Percentiles rank a stretch among this genome's conserved stretches.
Conservation (phyloP, 1,284 basidiomycete genomes). For the Polyporus tsugae region DNA sequence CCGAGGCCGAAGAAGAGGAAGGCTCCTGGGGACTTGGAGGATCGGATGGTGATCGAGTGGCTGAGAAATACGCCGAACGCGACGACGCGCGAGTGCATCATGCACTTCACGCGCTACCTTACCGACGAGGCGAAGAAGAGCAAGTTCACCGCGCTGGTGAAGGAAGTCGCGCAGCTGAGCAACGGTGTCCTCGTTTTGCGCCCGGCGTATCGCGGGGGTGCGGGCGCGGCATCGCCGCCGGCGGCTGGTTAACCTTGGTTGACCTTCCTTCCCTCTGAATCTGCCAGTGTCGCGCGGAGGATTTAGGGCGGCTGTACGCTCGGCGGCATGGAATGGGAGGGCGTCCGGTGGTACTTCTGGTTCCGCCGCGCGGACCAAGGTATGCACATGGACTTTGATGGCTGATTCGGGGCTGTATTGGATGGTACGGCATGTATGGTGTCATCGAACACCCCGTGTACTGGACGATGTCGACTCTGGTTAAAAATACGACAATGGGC, state of each 20-base stretch:
- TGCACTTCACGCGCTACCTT: slow-evolving; percentile 78
- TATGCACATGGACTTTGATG: slow-evolving; percentile 3
- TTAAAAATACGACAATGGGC: slow-evolving; percentile 1
- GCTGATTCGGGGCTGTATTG: not conserved
- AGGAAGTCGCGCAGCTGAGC: slow-evolving; percentile 77
- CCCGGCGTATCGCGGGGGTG: slow-evolving; percentile 49
- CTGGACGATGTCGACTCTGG: not conserved
- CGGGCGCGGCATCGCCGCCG: slow-evolving; percentile 26
- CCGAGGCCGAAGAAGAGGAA: slow-evolving; percentile 77
- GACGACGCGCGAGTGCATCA: slow-evolving; percentile 78
- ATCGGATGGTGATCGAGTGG: slow-evolving; percentile 76
- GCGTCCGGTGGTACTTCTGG: not conserved
- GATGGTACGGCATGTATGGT: slow-evolving; percentile 4
- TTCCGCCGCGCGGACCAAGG: not conserved
- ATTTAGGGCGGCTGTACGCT: not conserved
- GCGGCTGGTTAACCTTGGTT: not conserved
- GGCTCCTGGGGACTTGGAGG: slow-evolving; percentile 64
- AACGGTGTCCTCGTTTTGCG: slow-evolving; percentile 69
- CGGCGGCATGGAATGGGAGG: slow-evolving; percentile 11
- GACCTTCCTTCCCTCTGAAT: not conserved
- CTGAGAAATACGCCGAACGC: slow-evolving; percentile 68
- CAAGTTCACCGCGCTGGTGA: slow-evolving; percentile 78
- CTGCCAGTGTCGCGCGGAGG: not conserved
- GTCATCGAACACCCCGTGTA: not conserved
- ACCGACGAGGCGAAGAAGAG: slow-evolving; percentile 73